Percentiles rank a stretch among this genome's conserved stretches.
These are phyloP conservation scores for Heliosperma pusillum DNA, from an alignment of 148 eudicot genomes.

Conservation along the genomic window DNA sequence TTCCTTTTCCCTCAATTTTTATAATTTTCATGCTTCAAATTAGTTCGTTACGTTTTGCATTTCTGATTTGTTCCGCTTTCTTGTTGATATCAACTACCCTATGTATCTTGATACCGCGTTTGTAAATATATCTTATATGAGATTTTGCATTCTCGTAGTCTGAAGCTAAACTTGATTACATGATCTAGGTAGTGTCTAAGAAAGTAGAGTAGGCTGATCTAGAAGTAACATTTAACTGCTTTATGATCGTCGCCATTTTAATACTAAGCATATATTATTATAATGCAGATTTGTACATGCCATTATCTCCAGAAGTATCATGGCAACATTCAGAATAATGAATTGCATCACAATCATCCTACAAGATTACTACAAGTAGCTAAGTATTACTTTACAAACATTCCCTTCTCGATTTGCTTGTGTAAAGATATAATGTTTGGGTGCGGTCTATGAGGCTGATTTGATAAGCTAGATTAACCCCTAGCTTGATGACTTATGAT, in stretches of 20 bases:
- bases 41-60: too few species aligned
- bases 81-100: too few species aligned
- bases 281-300: conserved; percentile 40
- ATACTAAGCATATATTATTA: not conserved
- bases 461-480: too few species aligned
- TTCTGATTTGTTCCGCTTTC: too few species aligned
- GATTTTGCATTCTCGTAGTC: not conserved
- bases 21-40: too few species aligned
- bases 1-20: too few species aligned
- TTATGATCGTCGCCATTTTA: not conserved
- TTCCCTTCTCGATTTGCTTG: not conserved
- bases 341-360: too few species aligned
- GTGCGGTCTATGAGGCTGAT: too few species aligned
- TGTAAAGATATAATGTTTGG: too few species aligned
- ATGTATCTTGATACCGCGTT: too few species aligned
- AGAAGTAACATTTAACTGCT: not conserved
- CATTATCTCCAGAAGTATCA: conserved; percentile 41
- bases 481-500: too few species aligned
- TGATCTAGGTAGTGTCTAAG: not conserved
- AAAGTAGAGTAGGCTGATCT: not conserved
- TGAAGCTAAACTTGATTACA: not conserved
- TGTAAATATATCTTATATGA: too few species aligned
- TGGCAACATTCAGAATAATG: conserved; percentile 39
- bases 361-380: conserved; percentile 39
- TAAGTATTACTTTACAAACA: not conserved